phyloP scores from a whole-genome alignment of 177 flowering plant genomes.

The Telopea speciosissima region DNA sequence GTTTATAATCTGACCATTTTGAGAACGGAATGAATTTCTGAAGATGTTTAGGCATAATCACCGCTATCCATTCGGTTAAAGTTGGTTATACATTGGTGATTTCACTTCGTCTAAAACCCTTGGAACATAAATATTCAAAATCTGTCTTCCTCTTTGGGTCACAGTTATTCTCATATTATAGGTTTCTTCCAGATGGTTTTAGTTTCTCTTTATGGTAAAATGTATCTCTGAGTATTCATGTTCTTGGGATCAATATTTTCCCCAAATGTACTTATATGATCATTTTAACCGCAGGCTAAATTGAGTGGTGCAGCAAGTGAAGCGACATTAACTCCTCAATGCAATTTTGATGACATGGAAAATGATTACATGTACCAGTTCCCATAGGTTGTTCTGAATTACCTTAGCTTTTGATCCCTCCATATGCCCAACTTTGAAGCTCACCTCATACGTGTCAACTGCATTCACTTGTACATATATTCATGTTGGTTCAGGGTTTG shows the following conservation, averaged over 20 bases:
- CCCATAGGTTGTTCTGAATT: conserved; percentile 3
- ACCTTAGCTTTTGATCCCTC: background rate
- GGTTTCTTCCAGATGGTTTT: background rate
- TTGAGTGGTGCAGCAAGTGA: conserved; percentile 24
- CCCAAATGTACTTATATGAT: too few species aligned
- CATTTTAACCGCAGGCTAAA: conserved; percentile 45
- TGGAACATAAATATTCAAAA: background rate
- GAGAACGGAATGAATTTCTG: background rate
- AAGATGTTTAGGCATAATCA: background rate
- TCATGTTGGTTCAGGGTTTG: background rate
- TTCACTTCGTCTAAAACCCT: background rate
- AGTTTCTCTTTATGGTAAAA: background rate
- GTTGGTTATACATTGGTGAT: background rate
- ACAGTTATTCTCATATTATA: background rate
- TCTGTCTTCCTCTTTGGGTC: background rate
- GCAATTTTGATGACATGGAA: conserved; percentile 28
- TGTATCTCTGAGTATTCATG: background rate
- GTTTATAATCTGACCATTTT: too few species aligned
- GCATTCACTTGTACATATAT: background rate
- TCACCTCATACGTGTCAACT: background rate
- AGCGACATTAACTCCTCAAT: conserved; percentile 19
- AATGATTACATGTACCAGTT: conserved; percentile 22
- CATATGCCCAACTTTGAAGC: background rate
- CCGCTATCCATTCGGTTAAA: background rate
- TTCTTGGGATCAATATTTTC: background rate